Conservation (phyloP, 352 stramenopile species). For the Globisporangium cederbergense region DNA sequence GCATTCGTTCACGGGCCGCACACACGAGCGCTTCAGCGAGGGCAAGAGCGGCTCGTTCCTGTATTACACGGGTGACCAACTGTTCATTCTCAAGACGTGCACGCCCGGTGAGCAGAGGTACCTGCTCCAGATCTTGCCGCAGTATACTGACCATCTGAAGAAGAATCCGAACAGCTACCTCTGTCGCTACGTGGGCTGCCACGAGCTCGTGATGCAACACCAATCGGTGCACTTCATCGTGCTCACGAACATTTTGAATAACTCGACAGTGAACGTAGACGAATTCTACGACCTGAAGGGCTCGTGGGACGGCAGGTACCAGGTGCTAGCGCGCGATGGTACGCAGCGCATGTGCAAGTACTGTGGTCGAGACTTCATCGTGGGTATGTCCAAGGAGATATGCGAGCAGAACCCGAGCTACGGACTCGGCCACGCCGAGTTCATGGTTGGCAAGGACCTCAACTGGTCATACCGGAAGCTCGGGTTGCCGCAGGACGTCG, state of each 20-base stretch:
- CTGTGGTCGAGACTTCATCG: constrained; percentile 83
- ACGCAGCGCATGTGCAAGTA: constrained; percentile 85
- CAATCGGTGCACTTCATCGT: constrained; percentile 87
- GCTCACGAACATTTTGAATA: constrained; percentile 87
- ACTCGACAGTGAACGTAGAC: constrained; percentile 79
- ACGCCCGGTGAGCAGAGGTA: constrained; percentile 80
- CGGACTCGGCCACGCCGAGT: constrained; percentile 67
- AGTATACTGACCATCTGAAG: constrained; percentile 82
- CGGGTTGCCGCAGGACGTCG: constrained; percentile 63
- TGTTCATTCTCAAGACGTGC: constrained; percentile 89
- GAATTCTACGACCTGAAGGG: constrained; percentile 90
- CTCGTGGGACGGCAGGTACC: constrained; percentile 86
- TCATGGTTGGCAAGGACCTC: constrained; percentile 83
- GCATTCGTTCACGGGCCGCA: constrained; percentile 73
- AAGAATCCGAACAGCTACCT: constrained; percentile 86
- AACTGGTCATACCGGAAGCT: constrained; percentile 84
- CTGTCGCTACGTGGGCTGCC: constrained; percentile 85
- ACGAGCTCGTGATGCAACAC: constrained; percentile 85
- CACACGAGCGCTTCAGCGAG: constrained; percentile 85
- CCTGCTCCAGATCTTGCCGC: constrained; percentile 81
- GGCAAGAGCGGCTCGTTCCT: constrained; percentile 89
- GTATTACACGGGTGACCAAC: constrained; percentile 87
- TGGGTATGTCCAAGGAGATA: constrained; percentile 79
- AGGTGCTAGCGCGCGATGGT: constrained; percentile 50
- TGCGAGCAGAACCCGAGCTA: constrained; percentile 63